Percentiles rank a stretch among this genome's conserved stretches.
These are phyloP conservation scores for Termitomyces sp. DNA, from an alignment of 768 basidiomycete genomes.

Conservation along the genomic window DNA sequence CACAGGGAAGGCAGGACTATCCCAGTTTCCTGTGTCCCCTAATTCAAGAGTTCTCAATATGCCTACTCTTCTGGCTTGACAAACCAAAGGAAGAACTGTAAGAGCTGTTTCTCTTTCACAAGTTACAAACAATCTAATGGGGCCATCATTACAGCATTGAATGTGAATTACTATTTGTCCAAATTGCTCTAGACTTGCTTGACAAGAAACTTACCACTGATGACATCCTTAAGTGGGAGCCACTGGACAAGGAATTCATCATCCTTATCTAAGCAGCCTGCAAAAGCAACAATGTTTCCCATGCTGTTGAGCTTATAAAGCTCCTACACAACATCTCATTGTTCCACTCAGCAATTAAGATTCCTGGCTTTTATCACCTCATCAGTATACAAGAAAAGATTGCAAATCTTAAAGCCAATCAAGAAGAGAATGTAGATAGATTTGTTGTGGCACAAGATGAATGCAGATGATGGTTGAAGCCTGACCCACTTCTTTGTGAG, in stretches of 20 bases:
- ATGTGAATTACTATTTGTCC: constrained; percentile 71
- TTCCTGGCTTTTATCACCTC: constrained; percentile 88
- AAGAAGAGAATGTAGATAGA: constrained; percentile 54
- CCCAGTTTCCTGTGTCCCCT: constrained; percentile 90
- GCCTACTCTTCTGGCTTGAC: constrained; percentile 73
- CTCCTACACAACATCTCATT: constrained; percentile 73
- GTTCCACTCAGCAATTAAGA: constrained; percentile 76
- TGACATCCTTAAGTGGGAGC: constrained; percentile 66
- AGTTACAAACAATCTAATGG: background rate
- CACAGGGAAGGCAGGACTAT: constrained; percentile 80
- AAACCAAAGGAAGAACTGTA: constrained; percentile 82
- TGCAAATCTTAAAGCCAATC: constrained; percentile 56
- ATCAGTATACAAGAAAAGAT: constrained; percentile 85
- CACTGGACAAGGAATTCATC: constrained; percentile 86
- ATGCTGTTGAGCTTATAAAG: constrained; percentile 82
- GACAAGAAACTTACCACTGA: constrained; percentile 68
- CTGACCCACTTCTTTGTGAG: constrained; percentile 43
- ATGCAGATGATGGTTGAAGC: constrained; percentile 54
- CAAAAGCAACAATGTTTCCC: constrained; percentile 79
- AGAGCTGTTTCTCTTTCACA: constrained; percentile 16
- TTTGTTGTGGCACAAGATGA: constrained; percentile 52
- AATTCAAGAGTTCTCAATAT: constrained; percentile 82
- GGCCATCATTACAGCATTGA: constrained; percentile 52
- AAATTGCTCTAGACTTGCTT: constrained; percentile 68
- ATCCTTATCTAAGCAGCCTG: constrained; percentile 86